Percentiles rank a stretch among this genome's conserved stretches.
phyloP scores from a whole-genome alignment of 202 grass and related monocot genomes.

The Eragrostis tef region DNA sequence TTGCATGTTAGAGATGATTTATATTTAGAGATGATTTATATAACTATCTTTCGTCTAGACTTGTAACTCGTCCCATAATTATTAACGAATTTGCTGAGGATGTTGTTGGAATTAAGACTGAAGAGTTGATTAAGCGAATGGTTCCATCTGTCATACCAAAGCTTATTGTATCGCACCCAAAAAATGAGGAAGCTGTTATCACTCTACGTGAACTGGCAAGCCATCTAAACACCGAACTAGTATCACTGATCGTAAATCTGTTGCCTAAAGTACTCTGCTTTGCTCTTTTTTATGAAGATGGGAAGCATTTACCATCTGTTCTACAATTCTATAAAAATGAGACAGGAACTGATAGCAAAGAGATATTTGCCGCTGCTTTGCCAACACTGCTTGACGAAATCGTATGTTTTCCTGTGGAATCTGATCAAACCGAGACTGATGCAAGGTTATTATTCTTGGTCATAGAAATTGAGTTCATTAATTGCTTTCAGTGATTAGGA shows the following conservation, averaged over 20 bases:
- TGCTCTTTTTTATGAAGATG: slow-evolving; percentile 78
- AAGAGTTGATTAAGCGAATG: slow-evolving; percentile 79
- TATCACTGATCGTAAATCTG: slow-evolving; percentile 63
- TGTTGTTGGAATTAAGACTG: slow-evolving; percentile 74
- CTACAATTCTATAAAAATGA: slow-evolving; percentile 86
- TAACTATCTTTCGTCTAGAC: slow-evolving; percentile 72
- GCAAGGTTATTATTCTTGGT: slow-evolving; percentile 58
- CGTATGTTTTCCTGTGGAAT: slow-evolving; percentile 82
- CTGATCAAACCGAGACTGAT: slow-evolving; percentile 65
- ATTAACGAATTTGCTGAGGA: slow-evolving; percentile 78
- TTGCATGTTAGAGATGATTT: slow-evolving; percentile 65
- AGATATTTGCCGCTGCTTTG: slow-evolving; percentile 94
- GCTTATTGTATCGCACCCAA: slow-evolving; percentile 74
- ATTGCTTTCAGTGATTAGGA: slow-evolving; percentile 16
- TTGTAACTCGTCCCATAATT: slow-evolving; percentile 62
- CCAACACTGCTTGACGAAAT: slow-evolving; percentile 87
- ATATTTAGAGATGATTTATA: slow-evolving; percentile 78
- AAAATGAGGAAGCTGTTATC: slow-evolving; percentile 64
- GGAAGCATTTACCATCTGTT: slow-evolving; percentile 70
- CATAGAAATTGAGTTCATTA: slow-evolving; percentile 5
- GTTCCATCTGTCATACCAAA: slow-evolving; percentile 88
- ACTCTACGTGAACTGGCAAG: slow-evolving; percentile 77
- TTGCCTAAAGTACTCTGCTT: slow-evolving; percentile 84
- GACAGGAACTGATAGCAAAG: slow-evolving; percentile 76
- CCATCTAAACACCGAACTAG: slow-evolving; percentile 63